Evolutionary conservation across 257 asterid species (phyloP), one percentile per base, ranked within the genome.

Genomic region (Solanum habrochaites): DNA sequence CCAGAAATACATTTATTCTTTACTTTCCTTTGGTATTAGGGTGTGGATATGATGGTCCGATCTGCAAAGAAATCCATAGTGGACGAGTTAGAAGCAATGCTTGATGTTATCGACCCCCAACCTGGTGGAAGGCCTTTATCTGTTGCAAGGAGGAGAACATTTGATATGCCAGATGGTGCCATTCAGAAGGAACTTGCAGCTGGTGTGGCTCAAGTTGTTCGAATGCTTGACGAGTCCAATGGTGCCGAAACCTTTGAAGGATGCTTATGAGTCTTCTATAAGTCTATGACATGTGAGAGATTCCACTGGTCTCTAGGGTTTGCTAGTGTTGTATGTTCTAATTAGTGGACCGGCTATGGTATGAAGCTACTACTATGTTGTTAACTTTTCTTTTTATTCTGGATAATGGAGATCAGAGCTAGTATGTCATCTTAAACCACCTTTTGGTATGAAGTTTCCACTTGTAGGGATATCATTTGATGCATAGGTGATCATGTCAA

Each of bases 11-110:
- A 45, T 83, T 42, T 73, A 58, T n/a, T 83, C 37, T 23, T 77
- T 56, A 75, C 73, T 74, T 77, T 40, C 20, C 40, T 32, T 18
- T 56, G 69, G 5, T 81, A 72, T 25, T 82, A 97, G 99, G 99
- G 99, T 62, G 94, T 93, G 83, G 99, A 97, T 90, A 47, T 88
- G 83, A 93, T 96, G 91, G 98, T 94, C 74, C 94, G 98, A 89
- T 87, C 92, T 88, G 93, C 98, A 2, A 97, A 95, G 84, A 95
- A 89, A 71, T 93, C 97, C 0, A 94, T 97, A 92, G 96, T 95
- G 88, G 95, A 96, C 32, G 99, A 97, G 89, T 92, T 97, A 88
- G 99, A 97, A 88, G 98, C 98, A 83, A 97, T 95, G 98, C 99
- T 97, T 9, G 99, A 95, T 7, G 97, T 93, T 6, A 95, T 97